Evolutionary conservation across 306 rosid genomes (phyloP), one percentile per base, ranked within the genome.

Genomic region (Lotus japonicus): DNA sequence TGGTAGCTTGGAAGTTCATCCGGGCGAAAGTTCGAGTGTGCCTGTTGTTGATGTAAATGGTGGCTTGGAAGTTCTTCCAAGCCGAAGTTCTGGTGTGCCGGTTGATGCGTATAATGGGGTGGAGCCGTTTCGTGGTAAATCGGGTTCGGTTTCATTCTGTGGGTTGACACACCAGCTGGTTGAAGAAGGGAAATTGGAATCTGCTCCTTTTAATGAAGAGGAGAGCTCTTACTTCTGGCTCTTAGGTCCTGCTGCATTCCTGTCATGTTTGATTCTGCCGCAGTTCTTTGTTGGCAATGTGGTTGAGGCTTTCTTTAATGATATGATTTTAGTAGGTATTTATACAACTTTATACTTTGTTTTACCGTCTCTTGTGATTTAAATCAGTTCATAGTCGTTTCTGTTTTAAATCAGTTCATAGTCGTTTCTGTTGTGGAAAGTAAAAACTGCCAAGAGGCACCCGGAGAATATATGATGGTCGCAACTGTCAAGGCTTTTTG

Each of bases 51-150:
- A 55, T 73, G 26, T 58, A n/a, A 75, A 82, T 42, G 78, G 69
- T 39, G 72, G 79, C 21, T 80, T 85, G 86, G 89, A 83, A 13
- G 66, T 64, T 31, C 77, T 52, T 19, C 64, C 84, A 7, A 50
- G 42, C 14, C 61, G 67, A 55, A 81, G 28, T 69, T 84, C 74
- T 43, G 55, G 55, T 9, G 72, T 77, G 31, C 39, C 80, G 36
- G 83, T 45, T 72, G 51, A 55, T 73, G 26, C 38, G 31, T 42
- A 33, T 60, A 35, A 82, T 23, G 90, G 71, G 53, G 79, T 53
- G 66, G 98, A 94, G 76, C 92, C 92, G 3, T 85, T 86, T 87
- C 89, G 75, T 35, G 98, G 98, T 48, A 94, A 90, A 82, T 78
- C 97, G 2, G 97, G 98, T 50, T 84, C 90, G 4, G 79, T 94